Evolutionary conservation across 208 protist species (phyloP).

Genomic region (Crithidia mellificae): DNA sequence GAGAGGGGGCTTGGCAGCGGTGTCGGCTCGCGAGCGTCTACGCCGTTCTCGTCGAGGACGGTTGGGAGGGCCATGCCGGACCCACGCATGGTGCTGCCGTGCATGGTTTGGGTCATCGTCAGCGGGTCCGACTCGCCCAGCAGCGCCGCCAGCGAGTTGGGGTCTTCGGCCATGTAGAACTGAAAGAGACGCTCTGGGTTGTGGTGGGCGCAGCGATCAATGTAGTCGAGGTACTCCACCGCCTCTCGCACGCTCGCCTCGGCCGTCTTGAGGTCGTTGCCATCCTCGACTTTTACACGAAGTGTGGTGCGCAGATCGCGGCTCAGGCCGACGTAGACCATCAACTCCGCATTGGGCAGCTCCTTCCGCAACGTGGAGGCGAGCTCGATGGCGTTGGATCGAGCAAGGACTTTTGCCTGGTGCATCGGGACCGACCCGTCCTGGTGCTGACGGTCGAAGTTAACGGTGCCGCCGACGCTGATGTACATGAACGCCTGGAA

Average conservation of each 20-base stretch:
- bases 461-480: conserved; percentile 69
- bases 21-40: conserved; percentile 15
- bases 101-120: conserved; percentile 17
- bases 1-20: conserved; percentile 35
- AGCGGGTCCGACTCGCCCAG: conserved; percentile 39
- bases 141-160: conserved; percentile 49
- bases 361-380: conserved; percentile 53
- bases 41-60: conserved; percentile 7
- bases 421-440: conserved; percentile 88
- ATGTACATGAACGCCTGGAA: conserved; percentile 91
- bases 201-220: conserved; percentile 48
- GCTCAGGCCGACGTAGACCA: conserved; percentile 67
- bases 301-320: conserved; percentile 67
- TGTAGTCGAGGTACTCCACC: conserved; percentile 85
- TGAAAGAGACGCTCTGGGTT: conserved; percentile 57
- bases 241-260: conserved; percentile 56
- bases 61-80: conserved; percentile 4
- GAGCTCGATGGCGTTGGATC: conserved; percentile 67
- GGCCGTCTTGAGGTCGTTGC: conserved; percentile 80
- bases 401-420: conserved; percentile 89
- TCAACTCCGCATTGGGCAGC: conserved; percentile 58
- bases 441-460: conserved; percentile 78
- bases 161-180: conserved; percentile 89
- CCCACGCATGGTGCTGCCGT: conserved; percentile 16
- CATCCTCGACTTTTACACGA: conserved; percentile 89